Evolutionary conservation across 805 yeast species (phyloP).

Genomic region (Nakazawaea ambrosiae): DNA sequence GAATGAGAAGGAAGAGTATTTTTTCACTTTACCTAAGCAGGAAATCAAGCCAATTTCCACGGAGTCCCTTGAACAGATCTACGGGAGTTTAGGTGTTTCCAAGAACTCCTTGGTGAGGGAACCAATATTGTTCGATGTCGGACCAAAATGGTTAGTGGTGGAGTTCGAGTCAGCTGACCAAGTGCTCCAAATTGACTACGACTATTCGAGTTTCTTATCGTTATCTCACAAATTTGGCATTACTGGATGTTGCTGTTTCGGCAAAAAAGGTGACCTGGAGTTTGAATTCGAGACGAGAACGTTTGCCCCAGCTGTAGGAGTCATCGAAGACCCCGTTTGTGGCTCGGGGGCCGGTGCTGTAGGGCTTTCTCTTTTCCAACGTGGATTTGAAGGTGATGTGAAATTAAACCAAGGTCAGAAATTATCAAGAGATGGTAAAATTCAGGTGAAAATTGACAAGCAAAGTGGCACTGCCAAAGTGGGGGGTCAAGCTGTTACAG

Average conservation of each 20-base stretch:
- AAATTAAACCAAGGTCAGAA: constrained; percentile 31
- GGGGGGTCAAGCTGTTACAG: constrained; percentile 34
- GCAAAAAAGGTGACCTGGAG: constrained; percentile 21
- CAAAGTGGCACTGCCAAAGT: constrained; percentile 20
- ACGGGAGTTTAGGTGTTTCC: neutral
- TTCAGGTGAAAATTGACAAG: constrained; percentile 19
- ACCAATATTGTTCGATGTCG: constrained; percentile 31
- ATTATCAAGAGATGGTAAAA: constrained; percentile 31
- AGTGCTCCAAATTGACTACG: constrained; percentile 27
- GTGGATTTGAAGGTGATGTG: constrained; percentile 10
- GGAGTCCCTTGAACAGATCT: neutral
- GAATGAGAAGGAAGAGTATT: constrained; percentile 16
- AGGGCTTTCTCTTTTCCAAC: neutral
- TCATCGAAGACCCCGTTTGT: constrained; percentile 48
- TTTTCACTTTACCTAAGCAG: constrained; percentile 21
- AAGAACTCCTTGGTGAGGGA: constrained; percentile 3
- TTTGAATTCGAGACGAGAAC: constrained; percentile 34
- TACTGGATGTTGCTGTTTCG: constrained; percentile 33
- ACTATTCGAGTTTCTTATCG: constrained; percentile 19
- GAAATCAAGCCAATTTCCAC: constrained; percentile 7
- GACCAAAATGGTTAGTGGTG: constrained; percentile 39
- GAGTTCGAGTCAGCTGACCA: constrained; percentile 22
- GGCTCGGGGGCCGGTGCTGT: constrained; percentile 36
- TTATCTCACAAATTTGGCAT: constrained; percentile 17
- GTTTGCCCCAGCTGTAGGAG: constrained; percentile 29